Conservation (phyloP, 2,329 filamentous ascomycete species). For the Bisporella sp. region DNA sequence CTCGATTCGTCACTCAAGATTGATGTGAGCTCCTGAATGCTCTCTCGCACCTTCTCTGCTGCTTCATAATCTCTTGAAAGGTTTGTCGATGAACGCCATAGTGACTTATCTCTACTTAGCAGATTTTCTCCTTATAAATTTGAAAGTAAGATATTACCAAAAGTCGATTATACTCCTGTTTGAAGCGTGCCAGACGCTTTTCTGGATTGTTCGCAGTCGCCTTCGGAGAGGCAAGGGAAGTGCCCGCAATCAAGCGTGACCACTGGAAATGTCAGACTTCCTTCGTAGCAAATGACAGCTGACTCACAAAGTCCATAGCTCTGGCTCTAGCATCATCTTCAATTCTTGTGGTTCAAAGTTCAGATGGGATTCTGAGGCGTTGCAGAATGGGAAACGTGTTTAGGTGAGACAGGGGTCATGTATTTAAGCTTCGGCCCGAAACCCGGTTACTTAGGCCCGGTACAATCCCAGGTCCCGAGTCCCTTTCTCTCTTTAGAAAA, state of each 20-base stretch:
- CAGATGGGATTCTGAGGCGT: no score
- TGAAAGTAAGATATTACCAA: conserved; percentile 37
- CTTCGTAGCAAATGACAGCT: not conserved
- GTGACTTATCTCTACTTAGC: conserved; percentile 33
- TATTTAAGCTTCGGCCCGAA: no score
- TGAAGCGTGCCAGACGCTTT: conserved; percentile 58
- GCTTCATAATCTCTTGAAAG: conserved; percentile 53
- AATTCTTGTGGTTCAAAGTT: no score
- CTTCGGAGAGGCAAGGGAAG: conserved; percentile 48
- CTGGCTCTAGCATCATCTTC: conserved; percentile 13
- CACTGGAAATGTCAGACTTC: conserved; percentile 38
- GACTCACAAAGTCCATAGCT: conserved; percentile 27
- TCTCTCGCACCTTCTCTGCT: conserved; percentile 54
- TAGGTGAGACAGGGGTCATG: no score
- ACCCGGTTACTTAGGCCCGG: no score
- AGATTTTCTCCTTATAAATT: not conserved
- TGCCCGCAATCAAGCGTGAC: conserved; percentile 60
- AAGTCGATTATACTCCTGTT: conserved; percentile 57
- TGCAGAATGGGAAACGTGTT: no score
- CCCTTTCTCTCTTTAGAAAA: no score
- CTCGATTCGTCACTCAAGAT: conserved; percentile 86
- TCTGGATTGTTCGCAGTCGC: conserved; percentile 56
- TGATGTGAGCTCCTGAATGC: conserved; percentile 55
- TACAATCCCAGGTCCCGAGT: no score
- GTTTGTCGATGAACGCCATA: conserved; percentile 56